Evolutionary conservation across 352 stramenopile genomes (phyloP), one percentile per base, ranked within the genome.

Genomic region (Pelagophyceae sp.): DNA sequence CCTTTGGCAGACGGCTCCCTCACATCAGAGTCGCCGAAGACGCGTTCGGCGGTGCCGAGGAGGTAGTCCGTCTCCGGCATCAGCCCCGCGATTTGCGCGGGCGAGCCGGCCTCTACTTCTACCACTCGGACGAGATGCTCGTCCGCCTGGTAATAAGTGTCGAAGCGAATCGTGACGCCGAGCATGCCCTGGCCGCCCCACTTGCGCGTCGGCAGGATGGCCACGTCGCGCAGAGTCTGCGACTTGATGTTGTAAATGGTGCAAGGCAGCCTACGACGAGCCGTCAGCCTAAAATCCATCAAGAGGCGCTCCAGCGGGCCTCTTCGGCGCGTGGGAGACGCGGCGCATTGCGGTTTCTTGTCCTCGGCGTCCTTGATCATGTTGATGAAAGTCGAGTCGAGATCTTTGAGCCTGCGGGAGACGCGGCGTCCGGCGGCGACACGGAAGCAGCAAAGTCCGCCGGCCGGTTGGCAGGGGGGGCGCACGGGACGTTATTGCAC

Each of bases 111-210:
- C 75, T 89, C 87, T 65, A 98, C 92, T 61, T 94, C 85, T 35
- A 98, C 84, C 50, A 99, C 92, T 50, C 97, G 91, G 40, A 98
- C 88, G 63, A 99, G 82, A 50, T 97, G 87, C 77, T 99, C 94
- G 51, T 98, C 94, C 0, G 94, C 93, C 32, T 93, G 88, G 77
- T 96, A 87, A 83, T 97, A 98, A 79, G 94, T 95, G 84, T 99
- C 95, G 72, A 98, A 95, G 61, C 94, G 92, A 78, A 99, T 98
- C 25, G 95, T 98, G 23, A 98, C 93, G 35, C 94, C 95, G 3
- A 99, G 83, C 23, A 99, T 85, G 11, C 94, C 94, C 75, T 96
- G 94, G 50, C 94, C 94, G 31, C 89, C 87, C 94, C 94, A 98
- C 31, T 89, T 87, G 33, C 91, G 87, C n/a, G 86, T 93, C 17